These are phyloP conservation scores for Paraphaeosphaeria sporulosa DNA, from an alignment of 2,329 filamentous ascomycete species.

Conservation along the genomic window DNA sequence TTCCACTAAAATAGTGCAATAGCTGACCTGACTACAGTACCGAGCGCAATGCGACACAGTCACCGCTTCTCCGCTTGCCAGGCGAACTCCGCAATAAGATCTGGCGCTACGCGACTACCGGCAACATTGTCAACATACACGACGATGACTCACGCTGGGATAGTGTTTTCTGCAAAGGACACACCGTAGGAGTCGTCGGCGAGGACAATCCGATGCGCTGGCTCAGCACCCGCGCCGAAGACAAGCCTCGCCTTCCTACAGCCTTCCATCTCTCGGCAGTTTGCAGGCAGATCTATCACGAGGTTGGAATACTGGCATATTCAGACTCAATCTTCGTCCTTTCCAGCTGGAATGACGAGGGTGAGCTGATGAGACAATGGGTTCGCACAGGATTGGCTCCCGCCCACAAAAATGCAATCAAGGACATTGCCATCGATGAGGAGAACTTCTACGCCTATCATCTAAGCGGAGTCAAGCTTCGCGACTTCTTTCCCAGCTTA, in stretches of 20 bases:
- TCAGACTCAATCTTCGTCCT: background rate
- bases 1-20: background rate
- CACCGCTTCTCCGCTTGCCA: constrained; percentile 17
- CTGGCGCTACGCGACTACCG: constrained; percentile 14
- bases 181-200: background rate
- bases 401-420: background rate
- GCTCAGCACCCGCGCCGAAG: background rate
- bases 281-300: constrained; percentile 20
- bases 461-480: background rate
- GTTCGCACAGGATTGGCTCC: background rate
- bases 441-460: background rate
- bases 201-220: constrained; percentile 4
- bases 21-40: background rate
- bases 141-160: background rate
- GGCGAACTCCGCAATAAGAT: constrained; percentile 17
- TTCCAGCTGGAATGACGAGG: background rate
- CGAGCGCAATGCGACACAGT: constrained; percentile 9
- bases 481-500: background rate
- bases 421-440: background rate
- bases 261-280: constrained; percentile 7
- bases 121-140: background rate
- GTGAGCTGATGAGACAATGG: background rate
- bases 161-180: background rate
- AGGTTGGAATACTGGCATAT: constrained; percentile 15
- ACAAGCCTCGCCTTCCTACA: background rate